Conservation (phyloP, 306 rosid genomes). For the cucumber (Cucumis sativus) region DNA sequence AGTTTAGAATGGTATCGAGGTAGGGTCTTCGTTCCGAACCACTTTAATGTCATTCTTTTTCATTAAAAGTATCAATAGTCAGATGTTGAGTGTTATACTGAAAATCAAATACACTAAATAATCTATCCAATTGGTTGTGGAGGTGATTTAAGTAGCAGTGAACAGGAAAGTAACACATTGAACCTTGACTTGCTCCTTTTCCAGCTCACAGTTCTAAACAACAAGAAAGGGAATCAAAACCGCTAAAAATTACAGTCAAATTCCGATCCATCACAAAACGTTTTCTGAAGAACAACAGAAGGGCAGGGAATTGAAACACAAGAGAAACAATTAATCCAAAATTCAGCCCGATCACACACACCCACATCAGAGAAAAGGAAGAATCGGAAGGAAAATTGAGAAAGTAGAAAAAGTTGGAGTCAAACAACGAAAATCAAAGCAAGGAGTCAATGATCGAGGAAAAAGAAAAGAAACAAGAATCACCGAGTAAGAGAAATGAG, state of each 20-base stretch:
- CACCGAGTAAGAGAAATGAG: background rate
- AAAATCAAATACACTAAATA: background rate
- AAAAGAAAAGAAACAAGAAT: background rate
- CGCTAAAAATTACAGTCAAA: background rate
- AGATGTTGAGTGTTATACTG: background rate
- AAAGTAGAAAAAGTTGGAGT: background rate
- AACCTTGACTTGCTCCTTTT: background rate
- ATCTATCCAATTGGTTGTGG: background rate
- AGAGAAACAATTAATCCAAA: background rate
- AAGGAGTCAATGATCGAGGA: background rate
- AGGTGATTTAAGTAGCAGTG: background rate
- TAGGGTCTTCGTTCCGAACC: background rate
- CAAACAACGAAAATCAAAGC: background rate
- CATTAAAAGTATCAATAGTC: background rate
- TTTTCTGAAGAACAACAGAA: background rate
- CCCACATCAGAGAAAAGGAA: background rate
- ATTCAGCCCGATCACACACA: background rate
- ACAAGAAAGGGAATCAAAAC: background rate
- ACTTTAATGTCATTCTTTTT: background rate
- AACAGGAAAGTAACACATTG: background rate
- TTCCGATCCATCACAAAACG: background rate
- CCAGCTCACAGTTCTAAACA: background rate
- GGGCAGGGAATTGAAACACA: background rate
- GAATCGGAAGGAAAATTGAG: background rate
- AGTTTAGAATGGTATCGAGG: background rate